phyloP scores from a whole-genome alignment of 2,329 filamentous ascomycete genomes.

The Hypoxylon sp. region DNA sequence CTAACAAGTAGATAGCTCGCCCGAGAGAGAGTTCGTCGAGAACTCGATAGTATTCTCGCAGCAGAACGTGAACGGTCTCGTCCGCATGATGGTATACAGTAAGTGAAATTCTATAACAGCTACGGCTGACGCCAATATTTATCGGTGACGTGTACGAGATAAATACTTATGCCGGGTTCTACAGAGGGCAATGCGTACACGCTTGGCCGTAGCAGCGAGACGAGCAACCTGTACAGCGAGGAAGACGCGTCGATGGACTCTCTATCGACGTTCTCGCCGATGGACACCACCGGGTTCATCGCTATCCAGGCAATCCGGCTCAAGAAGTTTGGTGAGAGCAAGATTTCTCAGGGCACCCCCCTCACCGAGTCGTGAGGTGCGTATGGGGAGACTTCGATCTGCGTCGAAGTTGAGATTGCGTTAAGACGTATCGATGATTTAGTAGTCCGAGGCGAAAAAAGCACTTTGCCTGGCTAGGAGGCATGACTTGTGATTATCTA shows the following conservation, averaged over 20 bases:
- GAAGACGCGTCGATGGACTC: conserved; percentile 60
- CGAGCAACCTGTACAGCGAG: conserved; percentile 60
- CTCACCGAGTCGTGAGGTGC: background rate
- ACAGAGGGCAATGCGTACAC: conserved; percentile 53
- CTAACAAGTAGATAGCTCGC: conserved; percentile 3
- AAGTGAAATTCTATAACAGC: background rate
- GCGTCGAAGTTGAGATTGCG: background rate
- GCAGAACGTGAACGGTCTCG: conserved; percentile 55
- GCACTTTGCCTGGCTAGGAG: background rate
- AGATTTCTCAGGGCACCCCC: background rate
- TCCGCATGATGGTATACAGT: conserved; percentile 50
- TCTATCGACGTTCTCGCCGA: conserved; percentile 53
- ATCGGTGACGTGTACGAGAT: background rate
- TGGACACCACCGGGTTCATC: conserved; percentile 64
- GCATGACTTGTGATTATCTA: background rate
- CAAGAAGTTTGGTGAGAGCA: conserved; percentile 54
- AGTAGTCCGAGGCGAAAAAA: background rate
- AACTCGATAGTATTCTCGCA: conserved; percentile 67
- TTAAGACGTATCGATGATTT: background rate
- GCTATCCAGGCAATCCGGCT: conserved; percentile 73
- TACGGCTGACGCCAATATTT: background rate
- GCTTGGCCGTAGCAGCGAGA: conserved; percentile 54
- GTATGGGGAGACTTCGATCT: background rate
- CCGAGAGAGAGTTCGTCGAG: conserved; percentile 56
- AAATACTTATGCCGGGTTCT: background rate